Conservation (phyloP, 176 grass and related monocot genomes). For the Poa pratensis region DNA sequence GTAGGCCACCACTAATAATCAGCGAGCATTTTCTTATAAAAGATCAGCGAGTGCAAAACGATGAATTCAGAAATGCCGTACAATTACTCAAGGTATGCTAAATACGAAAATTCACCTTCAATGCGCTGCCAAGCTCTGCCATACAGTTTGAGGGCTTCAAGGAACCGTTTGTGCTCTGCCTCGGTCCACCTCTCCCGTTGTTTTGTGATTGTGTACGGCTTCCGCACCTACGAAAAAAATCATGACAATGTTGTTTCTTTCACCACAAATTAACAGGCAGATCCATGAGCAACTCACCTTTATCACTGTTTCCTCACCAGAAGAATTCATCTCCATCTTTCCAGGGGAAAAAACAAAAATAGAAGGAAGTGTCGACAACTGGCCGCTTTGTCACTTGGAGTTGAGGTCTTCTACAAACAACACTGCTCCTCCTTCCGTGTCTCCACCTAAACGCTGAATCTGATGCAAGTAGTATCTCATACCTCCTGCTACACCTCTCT, state of each 20-base stretch:
- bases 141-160: slow-evolving; percentile 94
- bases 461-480: slow-evolving; percentile 77
- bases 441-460: slow-evolving; percentile 68
- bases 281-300: slow-evolving; percentile 66
- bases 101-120: slow-evolving; percentile 71
- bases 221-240: slow-evolving; percentile 66
- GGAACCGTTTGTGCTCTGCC: slow-evolving; percentile 88
- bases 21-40: slow-evolving; percentile 5
- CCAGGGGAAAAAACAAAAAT: slow-evolving; percentile 32
- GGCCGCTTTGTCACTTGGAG: slow-evolving; percentile 66
- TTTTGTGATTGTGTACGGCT: slow-evolving; percentile 98
- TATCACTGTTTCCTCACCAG: slow-evolving; percentile 67
- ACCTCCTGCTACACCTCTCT: slow-evolving; percentile 64
- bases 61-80: slow-evolving; percentile 20
- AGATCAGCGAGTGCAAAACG: slow-evolving; percentile 25
- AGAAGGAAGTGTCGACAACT: slow-evolving; percentile 36
- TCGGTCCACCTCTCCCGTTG: slow-evolving; percentile 95
- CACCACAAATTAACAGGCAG: slow-evolving; percentile 33
- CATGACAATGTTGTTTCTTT: slow-evolving; percentile 36
- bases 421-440: slow-evolving; percentile 70
- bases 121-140: slow-evolving; percentile 98
- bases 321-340: slow-evolving; percentile 85
- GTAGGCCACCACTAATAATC: slow-evolving; percentile 14
- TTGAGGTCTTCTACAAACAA: slow-evolving; percentile 83
- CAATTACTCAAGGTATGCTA: slow-evolving; percentile 16